Evolutionary conservation across 2,329 filamentous ascomycete genomes (phyloP), one percentile per base, ranked within the genome.

Genomic region (Botrytis galanthina): DNA sequence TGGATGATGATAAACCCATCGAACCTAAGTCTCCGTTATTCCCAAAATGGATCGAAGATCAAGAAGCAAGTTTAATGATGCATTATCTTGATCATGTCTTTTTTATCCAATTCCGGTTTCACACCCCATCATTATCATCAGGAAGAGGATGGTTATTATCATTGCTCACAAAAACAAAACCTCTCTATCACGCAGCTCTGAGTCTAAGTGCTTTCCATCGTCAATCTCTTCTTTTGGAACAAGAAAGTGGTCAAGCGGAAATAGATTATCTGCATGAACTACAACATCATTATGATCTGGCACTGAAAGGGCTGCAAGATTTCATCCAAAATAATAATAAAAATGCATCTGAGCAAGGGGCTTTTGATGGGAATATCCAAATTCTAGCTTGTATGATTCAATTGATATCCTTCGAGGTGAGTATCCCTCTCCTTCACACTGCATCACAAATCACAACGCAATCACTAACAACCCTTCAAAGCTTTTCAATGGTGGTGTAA

Each of bases 141-240:
- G 89, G 89, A 12, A 85, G 87, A 57, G 86, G 87, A n/a, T 91
- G 89, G 89, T 82, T 91, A 57, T 81, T 91, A 54, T 86, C 87
- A 35, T 82, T 89, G 42, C 82, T 90, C 29, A 85, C 86, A 73
- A 85, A 84, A 76, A 89, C 88, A 80, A 87, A 85, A 73, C 83
- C 87, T 1, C 83, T 89, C 39, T 88, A 86, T 80, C 86, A 89
- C 78, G 86, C 86, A 4, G 84, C 85, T 60, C 81, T 89, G 32
- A 86, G 87, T 57, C 82, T 90, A 48, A 85, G 86, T 2, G 85
- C 86, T 3, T 89, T 88, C 79, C 89, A 89, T 79, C 86, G 87
- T 75, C 84, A 84, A 73, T 82, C 63, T 29, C 32, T 73, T 35
- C 48, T 61, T 42, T 78, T 80, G 2, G 66, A 74, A 39, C 61